Evolutionary conservation across 2,329 filamentous ascomycete genomes (phyloP).

Genomic region (Fusarium nygamai): DNA sequence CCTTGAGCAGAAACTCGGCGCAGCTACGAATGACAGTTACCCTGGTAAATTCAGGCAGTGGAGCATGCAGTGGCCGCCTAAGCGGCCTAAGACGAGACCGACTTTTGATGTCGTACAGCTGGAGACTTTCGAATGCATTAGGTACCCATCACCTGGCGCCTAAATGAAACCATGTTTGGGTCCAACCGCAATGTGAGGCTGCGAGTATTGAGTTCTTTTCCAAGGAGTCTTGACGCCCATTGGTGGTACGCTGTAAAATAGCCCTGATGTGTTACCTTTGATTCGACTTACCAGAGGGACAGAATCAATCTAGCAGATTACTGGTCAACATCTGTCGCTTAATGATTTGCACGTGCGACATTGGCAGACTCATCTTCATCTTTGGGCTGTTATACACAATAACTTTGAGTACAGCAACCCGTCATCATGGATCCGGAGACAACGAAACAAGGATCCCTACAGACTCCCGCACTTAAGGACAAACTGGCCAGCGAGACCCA

Average conservation of each 20-base stretch:
- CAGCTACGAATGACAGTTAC: conserved; percentile 22
- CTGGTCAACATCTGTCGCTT: conserved; percentile 10
- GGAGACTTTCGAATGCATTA: conserved; percentile 21
- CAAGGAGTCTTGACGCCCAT: conserved; percentile 22
- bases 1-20: conserved; percentile 27
- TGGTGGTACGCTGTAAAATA: conserved; percentile 15
- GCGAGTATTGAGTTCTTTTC: conserved; percentile 27
- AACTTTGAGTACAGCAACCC: conserved; percentile 5
- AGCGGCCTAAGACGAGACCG: conserved; percentile 38
- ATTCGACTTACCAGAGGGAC: neutral
- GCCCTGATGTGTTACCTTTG: conserved; percentile 26
- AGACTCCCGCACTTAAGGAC: conserved; percentile 35
- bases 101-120: conserved; percentile 36
- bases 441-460: conserved; percentile 17
- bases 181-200: conserved; percentile 41
- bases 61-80: conserved; percentile 31
- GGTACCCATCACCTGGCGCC: conserved; percentile 37
- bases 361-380: conserved; percentile 6
- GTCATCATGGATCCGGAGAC: conserved; percentile 33
- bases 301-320: conserved; percentile 10
- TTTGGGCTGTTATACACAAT: conserved; percentile 7
- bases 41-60: conserved; percentile 26
- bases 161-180: conserved; percentile 16
- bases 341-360: conserved; percentile 12
- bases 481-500: conserved; percentile 46